Base-by-base conservation (phyloP, 805 yeast species). In the Kregervanrija delftensis region DNA sequence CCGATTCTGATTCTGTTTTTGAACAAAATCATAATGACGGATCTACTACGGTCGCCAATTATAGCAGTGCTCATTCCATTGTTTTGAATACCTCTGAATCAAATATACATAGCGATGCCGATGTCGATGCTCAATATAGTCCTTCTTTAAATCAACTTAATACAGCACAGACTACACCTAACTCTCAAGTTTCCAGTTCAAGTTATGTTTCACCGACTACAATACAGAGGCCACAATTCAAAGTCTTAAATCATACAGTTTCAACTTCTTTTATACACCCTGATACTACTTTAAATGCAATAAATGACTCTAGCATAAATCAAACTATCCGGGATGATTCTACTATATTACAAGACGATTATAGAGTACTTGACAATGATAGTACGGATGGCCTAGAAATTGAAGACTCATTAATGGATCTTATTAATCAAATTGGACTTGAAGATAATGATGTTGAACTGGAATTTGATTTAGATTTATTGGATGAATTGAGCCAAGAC, bases 401-500 rank as follows among this genome's bases (percentile, higher is more conserved):
- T 8, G 45, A 45, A 9, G 36, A 37, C 6, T 41, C 48, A 3
- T 41, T 45, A 5, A 33, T 45, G 5, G 32, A 45, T 11, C 17
- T 45, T 15, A 45, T 45, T 15, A 36, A 41, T n/a, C 38, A 39
- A 5, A 8, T 45, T 2, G 48, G 48, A 4, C 30, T 30, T 5
- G 34, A 14, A n/a, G 33, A 38, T n/a, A 11, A 30, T 11, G 30
- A 41, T 17, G 39, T 41, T 32, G 48, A 41, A 35, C 8, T 45
- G 30, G 42, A 45, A 16, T 30, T 45, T 8, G 40, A 45, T 28
- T n/a, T 40, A 5, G 40, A 45, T 15, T 40, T 45, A 12, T 28
- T 45, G 9, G 38, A 33, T 12, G 11, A 42, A 16, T 37, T 39
- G n/a, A 22, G 39, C 8, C 33, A 42, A 11, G 38, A 22, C 8